phyloP scores from a whole-genome alignment of 768 basidiomycete genomes.

The Mycena amicta region DNA sequence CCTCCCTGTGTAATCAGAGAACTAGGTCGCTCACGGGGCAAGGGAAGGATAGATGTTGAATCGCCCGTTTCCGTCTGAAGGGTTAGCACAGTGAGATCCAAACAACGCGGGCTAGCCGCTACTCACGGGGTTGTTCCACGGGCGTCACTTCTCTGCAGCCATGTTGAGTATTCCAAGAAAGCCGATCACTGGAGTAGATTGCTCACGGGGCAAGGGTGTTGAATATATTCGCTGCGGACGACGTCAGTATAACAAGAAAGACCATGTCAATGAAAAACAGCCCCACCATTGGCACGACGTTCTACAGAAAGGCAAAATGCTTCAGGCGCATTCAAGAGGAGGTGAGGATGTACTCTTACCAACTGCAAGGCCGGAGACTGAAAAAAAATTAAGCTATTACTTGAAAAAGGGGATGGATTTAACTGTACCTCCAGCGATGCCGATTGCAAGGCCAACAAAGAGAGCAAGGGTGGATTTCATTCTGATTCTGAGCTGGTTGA shows the following conservation, averaged over 20 bases:
- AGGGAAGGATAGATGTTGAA: too few relatives aligned
- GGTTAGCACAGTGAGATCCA: too few relatives aligned
- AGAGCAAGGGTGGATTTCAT: neutral
- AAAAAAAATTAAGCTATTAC: neutral
- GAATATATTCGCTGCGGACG: neutral
- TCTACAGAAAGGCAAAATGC: neutral
- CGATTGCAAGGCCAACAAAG: neutral
- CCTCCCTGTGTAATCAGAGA: neutral
- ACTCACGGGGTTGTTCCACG: neutral
- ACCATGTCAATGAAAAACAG: neutral
- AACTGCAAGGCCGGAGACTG: neutral
- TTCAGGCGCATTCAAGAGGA: neutral
- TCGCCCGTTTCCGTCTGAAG: too few relatives aligned
- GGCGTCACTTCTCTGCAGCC: neutral
- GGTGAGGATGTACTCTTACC: neutral
- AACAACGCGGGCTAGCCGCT: too few relatives aligned
- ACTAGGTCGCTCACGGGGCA: too few relatives aligned
- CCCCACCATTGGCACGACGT: neutral
- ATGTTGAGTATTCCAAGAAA: neutral
- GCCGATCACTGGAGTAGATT: neutral
- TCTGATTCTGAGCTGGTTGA: neutral
- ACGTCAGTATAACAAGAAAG: neutral
- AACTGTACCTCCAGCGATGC: neutral
- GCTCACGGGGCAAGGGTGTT: neutral
- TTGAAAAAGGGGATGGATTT: neutral